A percentile compares a stretch with the other conserved stretches of the same genome.
Conservation (phyloP, 768 basidiomycete species). For the Suillus plorans region DNA sequence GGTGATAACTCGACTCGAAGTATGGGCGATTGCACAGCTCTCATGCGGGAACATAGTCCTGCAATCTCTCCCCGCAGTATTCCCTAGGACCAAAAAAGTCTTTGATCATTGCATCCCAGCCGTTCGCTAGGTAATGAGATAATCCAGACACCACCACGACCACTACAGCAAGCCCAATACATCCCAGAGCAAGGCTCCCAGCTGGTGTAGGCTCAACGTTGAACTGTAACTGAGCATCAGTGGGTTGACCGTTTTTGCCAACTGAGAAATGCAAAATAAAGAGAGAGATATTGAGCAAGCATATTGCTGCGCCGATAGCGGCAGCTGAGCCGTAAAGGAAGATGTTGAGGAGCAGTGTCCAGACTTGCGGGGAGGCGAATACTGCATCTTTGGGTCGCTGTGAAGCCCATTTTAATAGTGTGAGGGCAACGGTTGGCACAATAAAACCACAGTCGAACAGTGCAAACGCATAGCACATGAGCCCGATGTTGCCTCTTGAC, state of each 20-base stretch:
- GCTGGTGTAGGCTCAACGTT: constrained; percentile 7
- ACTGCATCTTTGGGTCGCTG: constrained; percentile 17
- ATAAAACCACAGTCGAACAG: constrained; percentile 28
- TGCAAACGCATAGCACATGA: constrained; percentile 29
- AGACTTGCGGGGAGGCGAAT: constrained; percentile 24
- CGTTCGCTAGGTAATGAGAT: not conserved
- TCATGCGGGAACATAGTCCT: constrained; percentile 4
- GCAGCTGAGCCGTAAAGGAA: constrained; percentile 7
- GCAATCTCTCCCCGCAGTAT: not conserved
- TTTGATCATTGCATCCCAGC: constrained; percentile 5
- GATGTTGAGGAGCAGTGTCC: constrained; percentile 19
- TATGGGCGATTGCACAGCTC: not conserved
- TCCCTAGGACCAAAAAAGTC: constrained; percentile 3
- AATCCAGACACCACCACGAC: not conserved
- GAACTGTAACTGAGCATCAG: constrained; percentile 2
- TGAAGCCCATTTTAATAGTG: constrained; percentile 21
- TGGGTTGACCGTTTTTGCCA: constrained; percentile 1
- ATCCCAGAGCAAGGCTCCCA: constrained; percentile 8
- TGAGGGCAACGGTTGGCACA: constrained; percentile 21
- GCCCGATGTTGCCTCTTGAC: constrained; percentile 21
- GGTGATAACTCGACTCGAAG: not conserved
- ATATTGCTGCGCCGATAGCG: constrained; percentile 9
- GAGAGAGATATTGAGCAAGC: constrained; percentile 11
- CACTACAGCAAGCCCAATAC: not conserved
- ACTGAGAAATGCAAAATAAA: constrained; percentile 2